A percentile compares a stretch with the other conserved stretches of the same genome.
Conservation (phyloP, 2,329 filamentous ascomycete genomes). For the Mycosphaerella sp. region DNA sequence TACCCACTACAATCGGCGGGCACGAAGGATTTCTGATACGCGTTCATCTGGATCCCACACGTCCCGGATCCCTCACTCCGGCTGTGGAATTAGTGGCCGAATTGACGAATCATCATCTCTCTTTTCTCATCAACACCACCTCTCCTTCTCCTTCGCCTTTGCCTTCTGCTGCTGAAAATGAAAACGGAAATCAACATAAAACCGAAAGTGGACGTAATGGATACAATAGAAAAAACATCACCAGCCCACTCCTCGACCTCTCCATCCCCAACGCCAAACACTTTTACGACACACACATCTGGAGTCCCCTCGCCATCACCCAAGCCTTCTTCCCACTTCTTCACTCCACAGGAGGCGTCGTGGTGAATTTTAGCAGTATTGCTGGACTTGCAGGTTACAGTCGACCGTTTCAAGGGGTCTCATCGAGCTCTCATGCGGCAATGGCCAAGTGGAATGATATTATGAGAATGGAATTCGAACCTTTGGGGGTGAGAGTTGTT, state of each 20-base stretch:
- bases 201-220: no score
- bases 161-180: no score
- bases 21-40: slow-evolving; percentile 16
- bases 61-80: slow-evolving; percentile 31
- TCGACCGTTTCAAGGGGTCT: slow-evolving; percentile 30
- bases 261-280: slow-evolving; percentile 40
- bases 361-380: slow-evolving; percentile 38
- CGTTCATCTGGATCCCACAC: slow-evolving; percentile 41
- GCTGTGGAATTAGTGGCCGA: slow-evolving; percentile 31
- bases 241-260: slow-evolving; percentile 24
- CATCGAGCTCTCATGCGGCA: slow-evolving; percentile 31
- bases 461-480: slow-evolving; percentile 27
- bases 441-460: slow-evolving; percentile 20
- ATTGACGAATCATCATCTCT: slow-evolving; percentile 34
- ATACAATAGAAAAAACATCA: slow-evolving; percentile 28
- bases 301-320: slow-evolving; percentile 35
- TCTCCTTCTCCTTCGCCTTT: no score
- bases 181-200: no score
- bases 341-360: slow-evolving; percentile 30
- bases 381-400: slow-evolving; percentile 18
- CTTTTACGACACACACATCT: slow-evolving; percentile 48
- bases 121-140: slow-evolving; percentile 41
- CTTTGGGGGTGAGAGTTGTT: slow-evolving; percentile 30
- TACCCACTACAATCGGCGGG: slow-evolving; percentile 4
- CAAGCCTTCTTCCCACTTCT: slow-evolving; percentile 47